phyloP scores from a whole-genome alignment of 2,329 filamentous ascomycete genomes.

The Ascochyta lentis region DNA sequence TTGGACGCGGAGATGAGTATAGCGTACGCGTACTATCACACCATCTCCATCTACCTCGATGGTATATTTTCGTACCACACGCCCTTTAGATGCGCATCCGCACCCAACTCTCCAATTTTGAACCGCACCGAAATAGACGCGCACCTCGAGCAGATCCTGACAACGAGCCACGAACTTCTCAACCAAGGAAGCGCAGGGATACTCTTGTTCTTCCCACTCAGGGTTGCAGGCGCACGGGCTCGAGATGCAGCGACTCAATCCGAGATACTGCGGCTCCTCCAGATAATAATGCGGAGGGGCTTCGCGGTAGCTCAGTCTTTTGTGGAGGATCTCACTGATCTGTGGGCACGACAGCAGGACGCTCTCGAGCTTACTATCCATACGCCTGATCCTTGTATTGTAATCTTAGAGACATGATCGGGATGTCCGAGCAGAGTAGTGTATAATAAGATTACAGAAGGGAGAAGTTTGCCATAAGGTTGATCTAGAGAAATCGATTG shows the following conservation, averaged over 20 bases:
- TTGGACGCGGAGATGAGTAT: constrained; percentile 24
- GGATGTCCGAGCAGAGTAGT: too few relatives aligned
- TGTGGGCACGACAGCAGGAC: constrained; percentile 18
- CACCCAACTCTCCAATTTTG: constrained; percentile 25
- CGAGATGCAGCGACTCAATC: constrained; percentile 9
- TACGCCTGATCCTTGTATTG: neutral
- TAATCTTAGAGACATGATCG: neutral
- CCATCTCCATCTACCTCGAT: constrained; percentile 38
- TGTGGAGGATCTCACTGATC: constrained; percentile 17
- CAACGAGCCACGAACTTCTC: constrained; percentile 23
- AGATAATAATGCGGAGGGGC: constrained; percentile 18
- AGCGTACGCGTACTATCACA: constrained; percentile 30
- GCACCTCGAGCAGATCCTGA: constrained; percentile 31
- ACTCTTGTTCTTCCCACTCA: constrained; percentile 34
- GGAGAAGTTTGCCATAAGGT: too few relatives aligned
- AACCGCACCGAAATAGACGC: constrained; percentile 15
- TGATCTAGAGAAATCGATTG: too few relatives aligned
- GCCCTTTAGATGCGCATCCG: constrained; percentile 21
- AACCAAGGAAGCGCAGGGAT: constrained; percentile 27
- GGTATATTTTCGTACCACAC: constrained; percentile 37
- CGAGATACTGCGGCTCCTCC: constrained; percentile 21
- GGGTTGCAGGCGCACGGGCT: constrained; percentile 36
- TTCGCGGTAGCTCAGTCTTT: constrained; percentile 30
- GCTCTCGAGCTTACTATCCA: neutral
- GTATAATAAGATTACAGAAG: too few relatives aligned